These are phyloP conservation scores for Phytophthora sp. DNA, from an alignment of 352 stramenopile species.

Conservation along the genomic window DNA sequence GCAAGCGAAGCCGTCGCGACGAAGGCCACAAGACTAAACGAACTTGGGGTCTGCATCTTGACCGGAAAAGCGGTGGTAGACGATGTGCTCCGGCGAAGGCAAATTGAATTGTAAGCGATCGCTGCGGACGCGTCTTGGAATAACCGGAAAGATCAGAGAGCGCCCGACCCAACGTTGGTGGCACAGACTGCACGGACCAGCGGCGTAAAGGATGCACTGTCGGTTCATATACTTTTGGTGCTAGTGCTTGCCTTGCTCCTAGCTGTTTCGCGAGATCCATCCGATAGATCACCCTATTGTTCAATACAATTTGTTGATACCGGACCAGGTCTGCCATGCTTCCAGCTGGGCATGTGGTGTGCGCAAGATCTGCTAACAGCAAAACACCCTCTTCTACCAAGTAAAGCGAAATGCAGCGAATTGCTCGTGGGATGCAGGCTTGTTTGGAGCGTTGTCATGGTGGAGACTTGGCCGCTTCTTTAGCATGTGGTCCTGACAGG, in stretches of 20 bases:
- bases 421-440: not conserved
- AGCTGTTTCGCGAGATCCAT: slow-evolving; percentile 29
- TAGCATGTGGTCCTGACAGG: not conserved
- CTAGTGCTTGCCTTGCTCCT: slow-evolving; percentile 16
- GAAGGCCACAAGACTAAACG: slow-evolving; percentile 29
- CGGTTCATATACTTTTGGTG: slow-evolving; percentile 25
- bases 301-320: slow-evolving; percentile 31
- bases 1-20: slow-evolving; percentile 16
- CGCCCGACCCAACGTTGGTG: slow-evolving; percentile 11
- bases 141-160: slow-evolving; percentile 27
- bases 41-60: slow-evolving; percentile 35
- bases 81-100: slow-evolving; percentile 24
- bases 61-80: slow-evolving; percentile 1
- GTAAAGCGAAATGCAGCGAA: slow-evolving; percentile 2
- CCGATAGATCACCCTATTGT: not conserved
- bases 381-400: slow-evolving; percentile 23
- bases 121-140: slow-evolving; percentile 6
- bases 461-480: slow-evolving; percentile 5
- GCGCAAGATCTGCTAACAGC: slow-evolving; percentile 31
- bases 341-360: slow-evolving; percentile 20
- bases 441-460: slow-evolving; percentile 18
- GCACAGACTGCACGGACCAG: slow-evolving; percentile 31
- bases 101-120: slow-evolving; percentile 38
- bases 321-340: slow-evolving; percentile 20
- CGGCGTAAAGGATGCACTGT: slow-evolving; percentile 28